Percentiles rank a stretch among this genome's conserved stretches.
phyloP scores from a whole-genome alignment of 345 rosid species.

The Excoecaria agallocha region DNA sequence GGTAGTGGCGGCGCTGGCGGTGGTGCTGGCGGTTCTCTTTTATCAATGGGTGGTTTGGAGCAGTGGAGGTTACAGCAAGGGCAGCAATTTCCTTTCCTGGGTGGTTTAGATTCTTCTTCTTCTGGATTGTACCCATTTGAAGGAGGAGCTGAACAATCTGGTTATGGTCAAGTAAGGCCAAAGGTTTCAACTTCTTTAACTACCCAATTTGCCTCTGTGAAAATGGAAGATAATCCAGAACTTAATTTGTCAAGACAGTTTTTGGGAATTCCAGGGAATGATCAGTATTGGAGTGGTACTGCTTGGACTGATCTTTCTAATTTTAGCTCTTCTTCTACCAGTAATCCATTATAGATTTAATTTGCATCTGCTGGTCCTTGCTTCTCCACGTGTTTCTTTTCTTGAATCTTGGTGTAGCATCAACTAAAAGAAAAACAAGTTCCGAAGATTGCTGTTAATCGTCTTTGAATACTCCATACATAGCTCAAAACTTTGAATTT shows the following conservation, averaged over 20 bases:
- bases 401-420: constrained; percentile 30
- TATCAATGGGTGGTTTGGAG: constrained; percentile 40
- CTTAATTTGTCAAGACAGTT: constrained; percentile 53
- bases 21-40: constrained; percentile 30
- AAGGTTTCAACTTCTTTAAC: constrained; percentile 30
- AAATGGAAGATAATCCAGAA: constrained; percentile 56
- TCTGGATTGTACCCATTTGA: constrained; percentile 45
- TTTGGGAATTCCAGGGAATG: constrained; percentile 43
- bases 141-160: constrained; percentile 36
- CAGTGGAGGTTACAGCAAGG: constrained; percentile 53
- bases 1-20: constrained; percentile 13
- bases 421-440: constrained; percentile 15
- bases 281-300: constrained; percentile 41
- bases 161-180: constrained; percentile 39
- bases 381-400: no score
- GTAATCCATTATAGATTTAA: constrained; percentile 31
- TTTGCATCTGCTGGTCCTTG: neutral
- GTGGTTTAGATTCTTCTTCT: constrained; percentile 26
- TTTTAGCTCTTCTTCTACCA: constrained; percentile 60
- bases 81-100: constrained; percentile 45
- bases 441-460: constrained; percentile 4
- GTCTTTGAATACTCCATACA: constrained; percentile 15
- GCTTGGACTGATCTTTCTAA: constrained; percentile 62
- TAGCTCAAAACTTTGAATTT: neutral
- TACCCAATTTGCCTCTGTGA: constrained; percentile 49